phyloP scores from a whole-genome alignment of 1,284 basidiomycete species.

The Pseudomicrostroma phylloplanum region DNA sequence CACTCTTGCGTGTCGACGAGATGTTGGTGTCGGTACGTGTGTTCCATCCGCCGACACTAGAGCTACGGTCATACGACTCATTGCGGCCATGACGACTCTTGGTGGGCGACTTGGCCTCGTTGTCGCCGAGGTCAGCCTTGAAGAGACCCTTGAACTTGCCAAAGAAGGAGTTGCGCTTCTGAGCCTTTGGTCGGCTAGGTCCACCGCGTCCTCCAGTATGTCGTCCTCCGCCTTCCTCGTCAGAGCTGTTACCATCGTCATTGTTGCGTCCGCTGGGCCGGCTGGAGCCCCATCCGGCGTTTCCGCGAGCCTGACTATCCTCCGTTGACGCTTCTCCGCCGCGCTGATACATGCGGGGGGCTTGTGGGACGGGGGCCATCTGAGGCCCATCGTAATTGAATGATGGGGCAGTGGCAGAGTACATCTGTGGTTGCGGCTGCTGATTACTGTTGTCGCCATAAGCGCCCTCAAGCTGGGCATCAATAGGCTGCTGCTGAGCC shows the following conservation, averaged over 20 bases:
- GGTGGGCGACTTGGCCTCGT: conserved; percentile 3
- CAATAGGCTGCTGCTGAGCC: not conserved
- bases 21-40: conserved; percentile 24
- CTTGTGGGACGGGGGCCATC: conserved; percentile 24
- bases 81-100: conserved; percentile 3
- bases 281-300: conserved; percentile 10
- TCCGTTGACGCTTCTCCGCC: conserved; percentile 9
- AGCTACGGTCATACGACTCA: conserved; percentile 10
- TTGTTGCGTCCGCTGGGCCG: conserved; percentile 8
- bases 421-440: conserved; percentile 11
- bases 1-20: conserved; percentile 14
- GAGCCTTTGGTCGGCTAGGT: conserved; percentile 11
- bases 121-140: conserved; percentile 35
- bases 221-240: conserved; percentile 22
- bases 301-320: conserved; percentile 11
- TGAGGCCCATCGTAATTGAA: conserved; percentile 23
- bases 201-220: conserved; percentile 1
- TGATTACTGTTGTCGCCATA: not conserved
- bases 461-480: conserved; percentile 10
- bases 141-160: conserved; percentile 44
- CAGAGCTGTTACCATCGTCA: conserved; percentile 10
- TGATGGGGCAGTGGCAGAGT: conserved; percentile 15
- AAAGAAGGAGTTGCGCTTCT: conserved; percentile 36
- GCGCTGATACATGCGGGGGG: conserved; percentile 18
- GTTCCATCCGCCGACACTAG: conserved; percentile 17